Evolutionary conservation across 2,329 filamentous ascomycete genomes (phyloP), one percentile per base, ranked within the genome.

Genomic region (Cladosporium sphaerospermum): DNA sequence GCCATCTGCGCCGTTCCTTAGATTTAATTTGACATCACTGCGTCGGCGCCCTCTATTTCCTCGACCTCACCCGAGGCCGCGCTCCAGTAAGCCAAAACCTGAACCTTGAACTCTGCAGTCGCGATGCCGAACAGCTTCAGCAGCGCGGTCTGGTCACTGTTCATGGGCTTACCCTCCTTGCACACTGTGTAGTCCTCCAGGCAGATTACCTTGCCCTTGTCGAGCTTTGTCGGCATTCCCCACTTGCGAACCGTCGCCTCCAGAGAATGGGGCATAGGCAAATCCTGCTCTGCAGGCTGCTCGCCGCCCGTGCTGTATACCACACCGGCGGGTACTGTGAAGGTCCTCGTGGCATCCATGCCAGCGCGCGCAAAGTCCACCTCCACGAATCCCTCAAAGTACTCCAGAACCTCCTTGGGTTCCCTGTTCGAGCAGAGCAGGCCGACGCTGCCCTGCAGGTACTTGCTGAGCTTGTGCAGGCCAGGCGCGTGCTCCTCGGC

Each of bases 291-390:
- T 19, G 75, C 75, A 16, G 88, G 79, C 19, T 95, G 78, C 73
- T 95, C 87, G 57, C 92, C 92, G 54, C 81, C 92, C 45, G 78
- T 74, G 39, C 85, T 84, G 73, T 90, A 86, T 54, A 99, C 83
- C 45, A 86, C 75, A n/a, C 93, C 93, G 0, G 83, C 78, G 4
- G 93, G 92, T 54, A 99, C 82, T 56, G 80, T 82, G 72, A 97
- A 91, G 50, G 79, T 80, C 62, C 89, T 83, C 11, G 84, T 78
- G 19, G 90, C 88, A 51, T 78, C 73, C 57, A 84, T 84, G 60
- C 93, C 93, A 55, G 92, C 89, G 68, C 93, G 86, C 58, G 93
- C 93, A 67, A 90, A 99, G 76, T 97, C 93, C 64, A 86, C 83
- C 62, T 88, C 85, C 13, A 80, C 73, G 67, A 89, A 86, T 57